These are phyloP conservation scores for Omphalotus guepiniiformis DNA, from an alignment of 768 basidiomycete genomes.

Conservation along the genomic window DNA sequence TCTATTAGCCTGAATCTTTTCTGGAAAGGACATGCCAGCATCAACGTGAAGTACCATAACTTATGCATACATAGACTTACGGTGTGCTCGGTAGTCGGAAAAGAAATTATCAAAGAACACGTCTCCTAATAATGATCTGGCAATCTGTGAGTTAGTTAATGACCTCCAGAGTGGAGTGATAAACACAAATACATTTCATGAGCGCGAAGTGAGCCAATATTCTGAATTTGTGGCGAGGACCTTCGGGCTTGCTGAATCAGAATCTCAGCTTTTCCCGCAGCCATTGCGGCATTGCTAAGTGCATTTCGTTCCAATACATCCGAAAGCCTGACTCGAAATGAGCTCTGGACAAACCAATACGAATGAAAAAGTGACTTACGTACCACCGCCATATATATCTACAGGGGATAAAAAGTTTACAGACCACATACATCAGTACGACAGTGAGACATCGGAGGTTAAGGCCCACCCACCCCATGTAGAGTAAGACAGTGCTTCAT, in stretches of 20 bases:
- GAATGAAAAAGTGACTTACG: constrained; percentile 18
- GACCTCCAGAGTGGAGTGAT: background rate
- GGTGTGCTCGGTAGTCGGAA: constrained; percentile 38
- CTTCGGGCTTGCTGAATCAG: constrained; percentile 35
- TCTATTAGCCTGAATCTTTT: constrained; percentile 33
- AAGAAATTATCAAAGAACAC: constrained; percentile 41
- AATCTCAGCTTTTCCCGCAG: constrained; percentile 29
- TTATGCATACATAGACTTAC: constrained; percentile 22
- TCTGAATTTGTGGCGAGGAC: constrained; percentile 31
- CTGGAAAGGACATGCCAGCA: constrained; percentile 18
- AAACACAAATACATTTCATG: constrained; percentile 31
- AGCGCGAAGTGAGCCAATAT: constrained; percentile 33
- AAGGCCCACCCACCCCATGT: constrained; percentile 29
- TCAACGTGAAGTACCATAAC: background rate
- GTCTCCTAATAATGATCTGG: constrained; percentile 34
- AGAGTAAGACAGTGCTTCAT: constrained; percentile 37
- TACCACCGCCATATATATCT: constrained; percentile 40
- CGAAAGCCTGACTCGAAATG: constrained; percentile 22
- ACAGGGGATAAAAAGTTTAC: constrained; percentile 23
- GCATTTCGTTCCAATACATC: constrained; percentile 42
- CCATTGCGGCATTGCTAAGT: constrained; percentile 30
- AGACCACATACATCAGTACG: constrained; percentile 1
- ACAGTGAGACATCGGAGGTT: too few relatives aligned
- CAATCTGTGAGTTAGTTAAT: background rate
- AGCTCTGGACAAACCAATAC: background rate